Evolutionary conservation across 2,329 filamentous ascomycete species (phyloP), one percentile per base, ranked within the genome.

Genomic region (Xylaria sp.): DNA sequence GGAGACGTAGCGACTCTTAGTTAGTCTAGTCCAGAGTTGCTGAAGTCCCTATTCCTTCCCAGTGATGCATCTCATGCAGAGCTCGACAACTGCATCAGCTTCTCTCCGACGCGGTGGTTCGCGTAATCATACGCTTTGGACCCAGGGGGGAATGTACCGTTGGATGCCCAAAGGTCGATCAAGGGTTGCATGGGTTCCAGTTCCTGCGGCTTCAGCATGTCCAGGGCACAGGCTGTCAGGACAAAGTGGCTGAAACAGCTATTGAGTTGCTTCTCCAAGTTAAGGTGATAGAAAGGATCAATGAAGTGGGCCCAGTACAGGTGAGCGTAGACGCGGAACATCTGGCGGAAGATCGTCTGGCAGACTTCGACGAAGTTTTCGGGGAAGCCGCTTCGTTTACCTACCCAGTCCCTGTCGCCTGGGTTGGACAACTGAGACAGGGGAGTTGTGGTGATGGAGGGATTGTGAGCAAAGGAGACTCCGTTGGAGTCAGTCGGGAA

Each of bases 251-350:
- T 92, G 80, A 96, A 96, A 81, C 92, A 94, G 80, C 92, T 94
- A 85, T 96, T 96, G 70, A 95, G 86, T 76, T 93, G 91, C 79
- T 94, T 92, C 80, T 92, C 90, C 10, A 92, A 84, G 82, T 92
- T 94, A 73, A 95, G 86, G 80, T 94, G 91, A 82, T 94, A 95
- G 81, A 94, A 94, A 5, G 92, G 92, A 74, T 94, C 92, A 70
- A 90, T 84, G 81, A 93, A 99, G 82, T 99, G 96, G 66, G 94
- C 93, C 88, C 97, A 98, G 85, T 99, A 99, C 70, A 99, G 90
- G 82, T 99, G 96, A 57, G 96, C 92, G 79, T 99, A 99, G 75
- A 98, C 95, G 69, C 96, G 92, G 86, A 99, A 98, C 92, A 99
- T 98, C 83, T 98, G 96, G 76, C 94, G 92, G 84, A 98, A 95